Base-by-base conservation (phyloP, 495 filamentous ascomycete genomes). In the Haplographium delicatum region DNA sequence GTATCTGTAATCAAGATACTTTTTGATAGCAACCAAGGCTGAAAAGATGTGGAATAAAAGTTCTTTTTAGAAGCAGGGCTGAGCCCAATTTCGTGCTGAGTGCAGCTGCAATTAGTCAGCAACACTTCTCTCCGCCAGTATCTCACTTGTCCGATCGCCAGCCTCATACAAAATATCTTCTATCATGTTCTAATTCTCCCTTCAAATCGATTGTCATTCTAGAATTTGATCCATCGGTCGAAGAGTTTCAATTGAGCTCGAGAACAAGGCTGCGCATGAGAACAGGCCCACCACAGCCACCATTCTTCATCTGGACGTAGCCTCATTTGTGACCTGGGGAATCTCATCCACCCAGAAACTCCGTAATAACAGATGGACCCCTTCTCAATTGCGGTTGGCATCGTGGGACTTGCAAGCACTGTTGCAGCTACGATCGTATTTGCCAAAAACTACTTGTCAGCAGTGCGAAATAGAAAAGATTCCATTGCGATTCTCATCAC, bases 331-430 rank as follows among this genome's bases (percentile, higher is more conserved):
- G n/a, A n/a, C n/a, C n/a, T n/a, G n/a, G n/a, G n/a, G n/a, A n/a
- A n/a, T 6, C 28, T 31, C 28, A 6, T 31, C 28, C 13, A 31
- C 13, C 6, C 28, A 13, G 13, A 31, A 31, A 13, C 13, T 31
- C 6, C 13, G 28, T 31, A 31, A n/a, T n/a, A n/a, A n/a, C n/a
- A n/a, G 28, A 43, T 43, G 40, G 40, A 43, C 25, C 40, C 40
- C 22, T 20, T 43, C 10, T 43, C 40, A 22, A 5, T 43, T 43
- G 7, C 16, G 9, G 16, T 43, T 11, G 40, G 40, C 7, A 25
- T 43, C 15, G 40, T 20, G 15, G 22, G 40, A 4, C 40, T 43
- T 15, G 40, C 22, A 11, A 20, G 16, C 22, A 5, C 25, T 25
- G 40, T 25, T 22, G 22, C 40, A 7, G 9, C 15, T 4, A 22